phyloP scores from a whole-genome alignment of 345 rosid genomes.

The Nasturtium officinale region DNA sequence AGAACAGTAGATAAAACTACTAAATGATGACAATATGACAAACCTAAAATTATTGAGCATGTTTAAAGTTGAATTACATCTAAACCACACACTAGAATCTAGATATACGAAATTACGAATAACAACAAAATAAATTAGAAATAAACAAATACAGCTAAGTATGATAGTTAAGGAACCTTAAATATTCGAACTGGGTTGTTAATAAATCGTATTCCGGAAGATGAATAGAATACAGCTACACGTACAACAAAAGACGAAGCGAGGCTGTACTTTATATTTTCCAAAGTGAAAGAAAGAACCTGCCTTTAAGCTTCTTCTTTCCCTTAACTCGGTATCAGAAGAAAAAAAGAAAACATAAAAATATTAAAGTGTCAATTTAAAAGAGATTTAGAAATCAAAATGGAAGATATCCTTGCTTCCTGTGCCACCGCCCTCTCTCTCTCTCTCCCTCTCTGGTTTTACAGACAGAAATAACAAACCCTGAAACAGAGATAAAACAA shows the following conservation, averaged over 20 bases:
- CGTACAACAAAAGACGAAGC: conserved; percentile 18
- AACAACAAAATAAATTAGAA: not conserved
- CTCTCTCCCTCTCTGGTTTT: conserved; percentile 31
- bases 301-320: conserved; percentile 34
- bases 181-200: conserved; percentile 19
- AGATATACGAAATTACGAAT: not conserved
- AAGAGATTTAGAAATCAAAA: conserved; percentile 32
- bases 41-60: conserved; percentile 29
- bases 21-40: conserved; percentile 25
- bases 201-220: conserved; percentile 26
- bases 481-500: conserved; percentile 45
- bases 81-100: conserved; percentile 6
- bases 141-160: conserved; percentile 23
- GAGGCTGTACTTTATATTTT: conserved; percentile 26
- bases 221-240: conserved; percentile 41
- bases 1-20: conserved; percentile 12
- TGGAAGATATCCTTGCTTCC: conserved; percentile 39
- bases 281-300: conserved; percentile 35
- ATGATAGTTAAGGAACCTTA: conserved; percentile 25
- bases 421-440: conserved; percentile 46
- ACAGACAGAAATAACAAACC: conserved; percentile 35
- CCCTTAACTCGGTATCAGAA: conserved; percentile 16
- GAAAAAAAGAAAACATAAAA: not conserved
- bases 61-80: conserved; percentile 11
- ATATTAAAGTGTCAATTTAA: conserved; percentile 11